Conservation (phyloP, 1,139 yeast species). For the Taphrina flavorubra region DNA sequence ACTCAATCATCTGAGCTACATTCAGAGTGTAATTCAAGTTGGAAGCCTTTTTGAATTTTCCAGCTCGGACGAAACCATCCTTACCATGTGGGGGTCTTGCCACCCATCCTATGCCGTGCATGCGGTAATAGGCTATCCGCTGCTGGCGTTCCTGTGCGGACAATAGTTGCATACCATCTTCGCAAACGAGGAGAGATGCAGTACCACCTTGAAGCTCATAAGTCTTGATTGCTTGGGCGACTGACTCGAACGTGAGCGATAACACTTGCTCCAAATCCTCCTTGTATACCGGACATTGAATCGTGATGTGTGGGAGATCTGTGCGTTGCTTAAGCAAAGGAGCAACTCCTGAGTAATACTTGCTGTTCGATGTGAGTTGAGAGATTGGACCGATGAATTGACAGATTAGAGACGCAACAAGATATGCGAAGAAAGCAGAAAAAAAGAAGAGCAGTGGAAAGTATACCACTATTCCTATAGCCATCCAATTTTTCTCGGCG, state of each 20-base stretch:
- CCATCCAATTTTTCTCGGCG: slow-evolving; percentile 39
- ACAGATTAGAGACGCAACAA: slow-evolving; percentile 34
- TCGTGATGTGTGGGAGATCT: slow-evolving; percentile 43
- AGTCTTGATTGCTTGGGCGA: slow-evolving; percentile 41
- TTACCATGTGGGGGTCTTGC: slow-evolving; percentile 45
- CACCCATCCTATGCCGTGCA: slow-evolving; percentile 44
- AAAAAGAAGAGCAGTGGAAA: slow-evolving; percentile 41
- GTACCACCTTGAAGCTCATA: slow-evolving; percentile 45
- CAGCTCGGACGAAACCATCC: slow-evolving; percentile 45
- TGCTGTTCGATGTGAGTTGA: slow-evolving; percentile 43
- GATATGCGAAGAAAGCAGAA: slow-evolving; percentile 41
- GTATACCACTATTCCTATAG: slow-evolving; percentile 39
- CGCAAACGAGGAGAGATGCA: slow-evolving; percentile 42
- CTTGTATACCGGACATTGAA: slow-evolving; percentile 45
- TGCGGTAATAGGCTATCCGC: slow-evolving; percentile 43
- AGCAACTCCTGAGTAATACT: slow-evolving; percentile 43
- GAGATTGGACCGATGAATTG: slow-evolving; percentile 45
- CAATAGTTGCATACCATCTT: slow-evolving; percentile 44
- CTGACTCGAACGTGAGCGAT: slow-evolving; percentile 42
- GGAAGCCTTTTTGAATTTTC: slow-evolving; percentile 45
- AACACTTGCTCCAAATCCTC: slow-evolving; percentile 43
- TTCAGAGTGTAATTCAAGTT: slow-evolving; percentile 45
- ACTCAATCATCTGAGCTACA: slow-evolving; percentile 43
- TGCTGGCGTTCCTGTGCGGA: slow-evolving; percentile 27
- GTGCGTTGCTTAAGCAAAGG: slow-evolving; percentile 38